Evolutionary conservation across 202 grass and related monocot species (phyloP).

Genomic region (Elaeis oleifera): DNA sequence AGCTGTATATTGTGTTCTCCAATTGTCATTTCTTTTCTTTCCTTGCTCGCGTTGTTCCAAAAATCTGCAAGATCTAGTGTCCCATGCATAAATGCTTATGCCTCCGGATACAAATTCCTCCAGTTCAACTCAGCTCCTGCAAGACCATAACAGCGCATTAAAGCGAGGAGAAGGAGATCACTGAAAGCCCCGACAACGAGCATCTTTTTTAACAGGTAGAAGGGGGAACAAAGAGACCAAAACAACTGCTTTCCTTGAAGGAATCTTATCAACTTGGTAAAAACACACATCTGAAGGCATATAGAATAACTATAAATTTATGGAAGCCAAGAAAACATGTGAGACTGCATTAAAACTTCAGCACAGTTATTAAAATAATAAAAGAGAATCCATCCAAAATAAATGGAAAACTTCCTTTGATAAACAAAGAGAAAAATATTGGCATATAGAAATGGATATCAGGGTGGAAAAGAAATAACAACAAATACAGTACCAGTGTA

Average conservation of each 20-base stretch:
- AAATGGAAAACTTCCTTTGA: background rate
- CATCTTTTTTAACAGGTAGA: constrained; percentile 34
- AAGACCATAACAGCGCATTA: constrained; percentile 32
- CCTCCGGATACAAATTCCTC: constrained; percentile 45
- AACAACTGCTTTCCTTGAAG: constrained; percentile 34
- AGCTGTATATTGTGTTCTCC: constrained; percentile 16
- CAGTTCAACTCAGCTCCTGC: constrained; percentile 22
- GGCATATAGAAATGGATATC: too few relatives aligned
- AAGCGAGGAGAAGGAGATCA: constrained; percentile 16
- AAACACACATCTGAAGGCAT: constrained; percentile 7
- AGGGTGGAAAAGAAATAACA: too few relatives aligned
- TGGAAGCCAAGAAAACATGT: constrained; percentile 24
- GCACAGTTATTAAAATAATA: background rate
- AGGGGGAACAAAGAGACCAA: constrained; percentile 45
- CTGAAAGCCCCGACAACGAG: constrained; percentile 37
- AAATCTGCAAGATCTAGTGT: constrained; percentile 50
- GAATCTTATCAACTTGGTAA: constrained; percentile 49
- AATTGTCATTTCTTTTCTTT: background rate
- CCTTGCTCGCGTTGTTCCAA: constrained; percentile 7
- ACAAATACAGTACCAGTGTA: too few relatives aligned
- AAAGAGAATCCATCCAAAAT: background rate
- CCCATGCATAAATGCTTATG: constrained; percentile 22
- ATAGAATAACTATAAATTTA: constrained; percentile 3
- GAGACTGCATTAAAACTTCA: constrained; percentile 21
- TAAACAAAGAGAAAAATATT: background rate